Conservation (phyloP, 2,329 filamentous ascomycete species). For the Thielaviopsis euricoi region DNA sequence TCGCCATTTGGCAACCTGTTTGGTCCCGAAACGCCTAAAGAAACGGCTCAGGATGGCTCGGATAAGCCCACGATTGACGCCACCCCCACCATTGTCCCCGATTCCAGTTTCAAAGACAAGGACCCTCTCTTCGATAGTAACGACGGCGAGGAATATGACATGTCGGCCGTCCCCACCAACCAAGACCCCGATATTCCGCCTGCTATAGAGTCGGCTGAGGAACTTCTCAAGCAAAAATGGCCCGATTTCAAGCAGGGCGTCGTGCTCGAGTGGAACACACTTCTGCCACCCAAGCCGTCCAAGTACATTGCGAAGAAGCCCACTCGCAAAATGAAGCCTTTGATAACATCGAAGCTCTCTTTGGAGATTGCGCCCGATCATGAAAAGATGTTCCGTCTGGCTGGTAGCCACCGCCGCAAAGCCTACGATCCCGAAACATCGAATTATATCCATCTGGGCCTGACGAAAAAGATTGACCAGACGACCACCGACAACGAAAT, state of each 20-base stretch:
- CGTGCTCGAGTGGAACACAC: slow-evolving; percentile 61
- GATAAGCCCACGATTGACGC: slow-evolving; percentile 16
- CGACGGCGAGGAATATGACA: slow-evolving; percentile 25
- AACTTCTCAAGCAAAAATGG: slow-evolving; percentile 64
- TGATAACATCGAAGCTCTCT: slow-evolving; percentile 75
- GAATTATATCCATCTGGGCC: slow-evolving; percentile 14
- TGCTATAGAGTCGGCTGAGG: slow-evolving; percentile 54
- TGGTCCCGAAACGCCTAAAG: slow-evolving; percentile 27
- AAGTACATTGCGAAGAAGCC: slow-evolving; percentile 66
- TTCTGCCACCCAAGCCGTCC: slow-evolving; percentile 68
- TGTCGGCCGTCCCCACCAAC: slow-evolving; percentile 33
- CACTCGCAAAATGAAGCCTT: slow-evolving; percentile 58
- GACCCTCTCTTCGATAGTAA: slow-evolving; percentile 17
- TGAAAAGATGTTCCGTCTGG: slow-evolving; percentile 67
- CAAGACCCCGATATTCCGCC: slow-evolving; percentile 49
- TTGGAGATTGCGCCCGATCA: slow-evolving; percentile 77
- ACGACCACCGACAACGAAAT: slow-evolving; percentile 22
- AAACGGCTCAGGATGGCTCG: slow-evolving; percentile 20
- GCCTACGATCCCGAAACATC: slow-evolving; percentile 30
- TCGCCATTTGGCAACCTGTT: slow-evolving; percentile 31
- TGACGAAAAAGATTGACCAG: slow-evolving; percentile 22
- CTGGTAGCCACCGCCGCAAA: slow-evolving; percentile 28
- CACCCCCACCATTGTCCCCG: slow-evolving; percentile 8
- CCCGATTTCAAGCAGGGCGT: slow-evolving; percentile 64
- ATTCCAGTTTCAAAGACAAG: slow-evolving; percentile 11